phyloP scores from a whole-genome alignment of 805 yeast genomes.

The Saccharomyces mikatae region DNA sequence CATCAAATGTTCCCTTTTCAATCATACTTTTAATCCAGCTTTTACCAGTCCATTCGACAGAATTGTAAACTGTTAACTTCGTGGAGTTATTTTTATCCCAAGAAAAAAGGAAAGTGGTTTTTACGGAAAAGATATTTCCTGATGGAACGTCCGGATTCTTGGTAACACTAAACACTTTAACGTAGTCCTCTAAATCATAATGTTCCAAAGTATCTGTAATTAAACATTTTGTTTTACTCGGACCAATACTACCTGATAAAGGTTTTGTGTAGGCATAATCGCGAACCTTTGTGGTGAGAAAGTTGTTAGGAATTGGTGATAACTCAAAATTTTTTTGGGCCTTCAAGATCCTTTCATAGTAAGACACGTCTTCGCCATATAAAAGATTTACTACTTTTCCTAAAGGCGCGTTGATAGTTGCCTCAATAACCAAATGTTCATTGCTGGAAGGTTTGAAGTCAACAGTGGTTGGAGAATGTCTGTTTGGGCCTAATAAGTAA shows the following conservation, averaged over 20 bases:
- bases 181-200: conserved; percentile 39
- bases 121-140: conserved; percentile 57
- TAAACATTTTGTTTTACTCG: conserved; percentile 62
- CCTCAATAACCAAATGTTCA: conserved; percentile 52
- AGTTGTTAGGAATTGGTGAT: conserved; percentile 38
- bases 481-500: conserved; percentile 32
- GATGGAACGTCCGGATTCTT: conserved; percentile 80
- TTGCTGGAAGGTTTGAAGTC: conserved; percentile 38
- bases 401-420: conserved; percentile 50
- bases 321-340: conserved; percentile 61
- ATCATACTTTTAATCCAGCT: conserved; percentile 74
- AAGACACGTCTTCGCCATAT: conserved; percentile 51
- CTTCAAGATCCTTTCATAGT: conserved; percentile 38
- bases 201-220: conserved; percentile 54
- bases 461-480: conserved; percentile 43
- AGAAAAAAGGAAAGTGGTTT: conserved; percentile 47
- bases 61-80: conserved; percentile 44
- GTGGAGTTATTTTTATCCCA: conserved; percentile 60
- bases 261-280: conserved; percentile 56
- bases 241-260: conserved; percentile 60
- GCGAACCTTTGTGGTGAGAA: conserved; percentile 33
- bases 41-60: conserved; percentile 63
- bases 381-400: conserved; percentile 52
- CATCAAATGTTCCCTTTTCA: conserved; percentile 65
- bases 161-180: conserved; percentile 49